A percentile compares a stretch with the other conserved stretches of the same genome.
phyloP scores from a whole-genome alignment of 371 early-diverging fungal species.

The Polyrhizophydium stewartii region DNA sequence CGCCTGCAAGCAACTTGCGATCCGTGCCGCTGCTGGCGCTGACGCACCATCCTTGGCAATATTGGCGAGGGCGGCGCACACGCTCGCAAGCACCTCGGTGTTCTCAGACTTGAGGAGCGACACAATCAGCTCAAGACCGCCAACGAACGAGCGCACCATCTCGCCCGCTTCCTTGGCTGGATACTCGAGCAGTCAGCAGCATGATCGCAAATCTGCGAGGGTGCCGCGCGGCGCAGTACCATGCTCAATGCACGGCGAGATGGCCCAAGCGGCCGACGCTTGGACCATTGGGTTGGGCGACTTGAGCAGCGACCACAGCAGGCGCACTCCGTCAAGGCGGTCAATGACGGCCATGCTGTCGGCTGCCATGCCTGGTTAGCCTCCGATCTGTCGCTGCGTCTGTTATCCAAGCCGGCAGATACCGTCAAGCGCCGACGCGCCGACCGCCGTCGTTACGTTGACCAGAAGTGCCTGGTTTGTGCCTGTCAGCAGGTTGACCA shows the following conservation, averaged over 20 bases:
- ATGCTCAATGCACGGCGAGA: conserved; percentile 56
- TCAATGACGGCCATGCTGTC: conserved; percentile 58
- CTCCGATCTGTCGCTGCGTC: not conserved
- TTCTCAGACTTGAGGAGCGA: conserved; percentile 53
- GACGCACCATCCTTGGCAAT: conserved; percentile 51
- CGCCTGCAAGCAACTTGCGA: too few relatives aligned
- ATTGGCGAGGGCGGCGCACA: conserved; percentile 58
- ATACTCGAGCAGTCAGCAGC: not conserved
- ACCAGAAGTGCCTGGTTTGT: conserved; percentile 52
- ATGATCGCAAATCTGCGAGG: not conserved
- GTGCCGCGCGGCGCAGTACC: conserved; percentile 27
- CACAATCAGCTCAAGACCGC: conserved; percentile 57
- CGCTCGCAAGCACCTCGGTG: conserved; percentile 48
- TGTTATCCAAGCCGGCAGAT: not conserved
- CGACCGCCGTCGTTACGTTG: conserved; percentile 57
- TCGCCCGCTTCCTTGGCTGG: conserved; percentile 58
- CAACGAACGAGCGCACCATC: conserved; percentile 61
- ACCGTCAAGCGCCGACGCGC: conserved; percentile 50
- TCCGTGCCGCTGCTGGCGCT: not conserved
- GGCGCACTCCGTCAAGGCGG: conserved; percentile 51
- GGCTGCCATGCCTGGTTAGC: conserved; percentile 15
- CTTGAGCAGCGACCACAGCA: conserved; percentile 58
- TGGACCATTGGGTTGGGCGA: conserved; percentile 47
- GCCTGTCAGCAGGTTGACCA: conserved; percentile 50
- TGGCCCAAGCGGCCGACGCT: conserved; percentile 59